Base-by-base conservation (phyloP, 352 stramenopile genomes). In the Pythium coloratum region DNA sequence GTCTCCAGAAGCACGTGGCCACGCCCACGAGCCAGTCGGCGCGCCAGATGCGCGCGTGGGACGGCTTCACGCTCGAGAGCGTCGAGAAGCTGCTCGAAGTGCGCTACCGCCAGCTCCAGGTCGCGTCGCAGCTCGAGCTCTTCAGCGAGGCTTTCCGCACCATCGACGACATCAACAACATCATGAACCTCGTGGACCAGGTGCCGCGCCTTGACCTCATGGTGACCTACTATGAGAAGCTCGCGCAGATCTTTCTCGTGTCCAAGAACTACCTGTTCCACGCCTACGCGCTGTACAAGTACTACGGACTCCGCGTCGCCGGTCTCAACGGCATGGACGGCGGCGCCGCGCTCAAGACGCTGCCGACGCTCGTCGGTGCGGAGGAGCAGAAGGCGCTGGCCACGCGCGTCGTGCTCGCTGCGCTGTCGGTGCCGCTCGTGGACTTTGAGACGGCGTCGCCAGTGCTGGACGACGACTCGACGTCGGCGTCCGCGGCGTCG, bases 91-190 rank as follows among this genome's bases (percentile, higher is more conserved):
- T 99, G 57, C 81, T 99, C 16, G 88, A 98, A 71, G 98, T 98
- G 66, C 91, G 96, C 34, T 99, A 99, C 80, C 89, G 86, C 59
- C 97, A 99, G 76, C 82, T 99, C 26, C 94, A 99, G 76, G 96
- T 98, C 7, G 94, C 97, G 13, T 97, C 91, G 32, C 75, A 91
- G 51, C 81, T 99, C 16, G 94, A 98, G 72, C 84, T 99, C 36
- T 99, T 98, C 81, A 98, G 92, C 3, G 97, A 99, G 76, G 97
- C 94, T 32, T 99, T 99, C 82, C 92, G 97, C 58, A 99, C 97
- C 14, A 97, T 99, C 38, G 97, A 99, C 77, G 97, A 99, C 80
- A 99, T 99, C 76, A 98, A 99, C 86, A 97, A 90, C 67, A 98
- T 99, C 77, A 95, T 99, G 75, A 90, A 84, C 64, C 61, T 93